These are phyloP conservation scores for Monosporascus sp. DNA, from an alignment of 2,329 filamentous ascomycete species.

Conservation along the genomic window DNA sequence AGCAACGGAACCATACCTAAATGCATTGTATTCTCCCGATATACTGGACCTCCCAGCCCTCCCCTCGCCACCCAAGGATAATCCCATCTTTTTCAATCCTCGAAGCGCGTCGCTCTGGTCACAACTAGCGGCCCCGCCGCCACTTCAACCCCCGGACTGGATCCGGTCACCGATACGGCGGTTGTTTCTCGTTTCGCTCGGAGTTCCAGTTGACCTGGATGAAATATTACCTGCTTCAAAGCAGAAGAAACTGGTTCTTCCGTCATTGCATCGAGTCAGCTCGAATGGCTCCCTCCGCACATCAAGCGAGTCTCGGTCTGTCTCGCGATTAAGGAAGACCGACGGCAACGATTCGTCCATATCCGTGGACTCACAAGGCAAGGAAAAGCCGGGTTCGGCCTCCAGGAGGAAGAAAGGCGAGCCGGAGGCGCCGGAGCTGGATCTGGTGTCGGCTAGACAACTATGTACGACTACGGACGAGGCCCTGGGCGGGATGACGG, in stretches of 20 bases:
- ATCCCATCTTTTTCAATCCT: slow-evolving; percentile 74
- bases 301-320: slow-evolving; percentile 49
- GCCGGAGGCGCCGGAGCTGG: slow-evolving; percentile 67
- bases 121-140: slow-evolving; percentile 89
- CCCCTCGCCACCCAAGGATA: slow-evolving; percentile 47
- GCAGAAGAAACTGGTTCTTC: slow-evolving; percentile 94
- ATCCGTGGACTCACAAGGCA: slow-evolving; percentile 56
- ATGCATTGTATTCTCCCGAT: slow-evolving; percentile 59
- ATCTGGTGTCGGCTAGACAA: slow-evolving; percentile 72
- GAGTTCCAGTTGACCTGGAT: slow-evolving; percentile 92
- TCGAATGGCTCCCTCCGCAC: slow-evolving; percentile 48
- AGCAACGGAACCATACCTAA: slow-evolving; percentile 61
- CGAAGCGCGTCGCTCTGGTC: slow-evolving; percentile 91
- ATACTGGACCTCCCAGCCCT: slow-evolving; percentile 46
- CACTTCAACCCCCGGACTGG: slow-evolving; percentile 95
- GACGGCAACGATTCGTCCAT: slow-evolving; percentile 52
- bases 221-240: slow-evolving; percentile 96
- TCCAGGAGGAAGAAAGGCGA: slow-evolving; percentile 50
- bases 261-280: slow-evolving; percentile 54
- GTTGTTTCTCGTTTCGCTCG: slow-evolving; percentile 90
- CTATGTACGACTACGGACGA: slow-evolving; percentile 81
- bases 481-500: slow-evolving; percentile 73
- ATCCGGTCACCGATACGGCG: slow-evolving; percentile 92
- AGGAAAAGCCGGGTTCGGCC: slow-evolving; percentile 33
- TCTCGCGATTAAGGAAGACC: slow-evolving; percentile 41